Base-by-base conservation (phyloP, 306 rosid species). In the Ormosia emarginata region DNA sequence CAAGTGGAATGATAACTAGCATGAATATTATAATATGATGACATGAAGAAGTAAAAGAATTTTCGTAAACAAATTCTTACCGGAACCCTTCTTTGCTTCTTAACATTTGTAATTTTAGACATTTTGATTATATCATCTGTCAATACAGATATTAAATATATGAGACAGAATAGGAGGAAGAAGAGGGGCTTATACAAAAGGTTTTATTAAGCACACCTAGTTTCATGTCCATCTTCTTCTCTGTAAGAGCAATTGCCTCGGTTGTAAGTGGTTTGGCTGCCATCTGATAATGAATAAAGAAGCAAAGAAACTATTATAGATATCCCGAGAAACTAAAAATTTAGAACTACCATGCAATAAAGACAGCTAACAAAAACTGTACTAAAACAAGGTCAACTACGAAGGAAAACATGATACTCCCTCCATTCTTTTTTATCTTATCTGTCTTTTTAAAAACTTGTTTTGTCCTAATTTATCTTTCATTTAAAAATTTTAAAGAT, bases 221-320 rank as follows among this genome's bases (percentile, higher is more conserved):
- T 6, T 96, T 79, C 98, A 95, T 95, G 86, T 92, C 96, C 98
- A 95, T 91, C 88, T 95, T 95, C 94, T 95, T 93, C 91, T 93
- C 98, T 3, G 99, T 93, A 41, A 93, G 87, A 12, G 98, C 99
- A 82, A 95, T 88, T 0, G 94, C 86, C 83, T 92, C 91, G 0
- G 90, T 87, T 24, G 93, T 87, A 71, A 90, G 90, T 33, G 98
- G 97, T 81, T 93, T 93, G 3, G 94, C 77, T 53, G 86, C 96
- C 99, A 95, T 95, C 93, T 92, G 83, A 29, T 2, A 75, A 32
- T 14, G 61, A 13, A 64, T 49, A 74, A 0, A 53, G 29, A 17
- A 59, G 56, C 33, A 46, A 47, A 52, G 3, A 32, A 55, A 7
- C n/a, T 6, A 9, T 7, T 8, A 8, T 2, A 50, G 8, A 11